Evolutionary conservation across 2,329 filamentous ascomycete genomes (phyloP), one percentile per base, ranked within the genome.

Genomic region (Fusarium heterosporum): DNA sequence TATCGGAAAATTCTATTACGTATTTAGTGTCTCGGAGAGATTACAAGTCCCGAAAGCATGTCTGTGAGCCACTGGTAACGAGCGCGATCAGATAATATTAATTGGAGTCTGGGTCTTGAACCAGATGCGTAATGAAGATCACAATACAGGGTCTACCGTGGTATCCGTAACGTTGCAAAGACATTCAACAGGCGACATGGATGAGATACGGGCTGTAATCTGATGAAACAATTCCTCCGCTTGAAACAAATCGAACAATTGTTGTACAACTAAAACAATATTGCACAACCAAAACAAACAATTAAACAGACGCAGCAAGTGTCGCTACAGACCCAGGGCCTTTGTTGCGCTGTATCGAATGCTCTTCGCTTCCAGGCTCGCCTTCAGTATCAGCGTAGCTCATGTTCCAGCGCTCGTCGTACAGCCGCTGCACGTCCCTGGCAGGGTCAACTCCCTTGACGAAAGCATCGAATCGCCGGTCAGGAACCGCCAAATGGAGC

Each of bases 331-430:
- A 67, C 19, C 46, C 34, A 5, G 52, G 48, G 8, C 54, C 54
- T 48, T 66, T 68, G 30, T 49, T 53, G 43, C 46, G 51, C 17
- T 62, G 45, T 12, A 57, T 46, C 7, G 58, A 66, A 8, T 52
- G 50, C 30, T 57, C 60, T 3, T 71, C 55, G 8, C 63, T 47
- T 17, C 14, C 52, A 19, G 63, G 26, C 45, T 53, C 52, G 12
- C 59, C 51, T 28, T 70, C 46, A 4, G 66, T 53, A 17, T 70
- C 46, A 2, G 66, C 51, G 19, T 73, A 57, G 11, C 69, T 66
- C 8, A 73, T 68, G 26, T 80, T 76, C 78, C 78, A 79, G 2
- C 72, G 72, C 8, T 72, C 66, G 6, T 71, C 50, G 28, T 76
- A 76, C 42, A 71, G 61, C 22, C 55, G 49, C 59, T 77, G 76